phyloP scores from a whole-genome alignment of 768 basidiomycete genomes.

The Pleurotus platypus region DNA sequence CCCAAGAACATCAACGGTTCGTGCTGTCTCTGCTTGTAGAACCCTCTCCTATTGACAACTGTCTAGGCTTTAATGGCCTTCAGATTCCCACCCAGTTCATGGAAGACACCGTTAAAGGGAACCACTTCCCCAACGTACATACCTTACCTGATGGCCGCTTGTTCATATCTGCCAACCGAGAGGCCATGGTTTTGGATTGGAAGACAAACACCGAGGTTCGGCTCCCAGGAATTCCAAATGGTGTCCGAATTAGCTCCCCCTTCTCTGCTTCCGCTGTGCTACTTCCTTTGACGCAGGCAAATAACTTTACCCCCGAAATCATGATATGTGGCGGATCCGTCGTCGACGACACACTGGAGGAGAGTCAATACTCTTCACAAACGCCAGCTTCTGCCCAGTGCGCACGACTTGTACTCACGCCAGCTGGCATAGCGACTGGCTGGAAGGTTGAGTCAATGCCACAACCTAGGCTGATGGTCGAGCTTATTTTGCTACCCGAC shows the following conservation, averaged over 20 bases:
- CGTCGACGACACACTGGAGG: constrained; percentile 24
- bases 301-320: constrained; percentile 39
- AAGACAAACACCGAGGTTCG: constrained; percentile 32
- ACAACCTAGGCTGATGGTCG: constrained; percentile 32
- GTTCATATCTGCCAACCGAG: constrained; percentile 36
- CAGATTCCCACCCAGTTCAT: constrained; percentile 14
- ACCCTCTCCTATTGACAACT: background rate
- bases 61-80: constrained; percentile 17
- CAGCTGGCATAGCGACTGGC: constrained; percentile 35
- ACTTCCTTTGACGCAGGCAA: constrained; percentile 31
- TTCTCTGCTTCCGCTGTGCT: constrained; percentile 33
- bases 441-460: constrained; percentile 46
- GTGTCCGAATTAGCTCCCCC: constrained; percentile 38
- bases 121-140: constrained; percentile 21
- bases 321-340: constrained; percentile 44
- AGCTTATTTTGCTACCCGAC: constrained; percentile 34
- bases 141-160: constrained; percentile 38
- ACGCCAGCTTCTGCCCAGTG: constrained; percentile 39
- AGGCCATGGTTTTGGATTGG: constrained; percentile 39
- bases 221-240: constrained; percentile 40
- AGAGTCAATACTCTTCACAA: constrained; percentile 29
- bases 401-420: constrained; percentile 35
- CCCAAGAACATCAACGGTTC: constrained; percentile 33
- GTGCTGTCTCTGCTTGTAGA: constrained; percentile 15
- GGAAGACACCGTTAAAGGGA: constrained; percentile 13